These are phyloP conservation scores for Meyerozyma elateridarum DNA, from an alignment of 1,139 yeast species.

Conservation along the genomic window DNA sequence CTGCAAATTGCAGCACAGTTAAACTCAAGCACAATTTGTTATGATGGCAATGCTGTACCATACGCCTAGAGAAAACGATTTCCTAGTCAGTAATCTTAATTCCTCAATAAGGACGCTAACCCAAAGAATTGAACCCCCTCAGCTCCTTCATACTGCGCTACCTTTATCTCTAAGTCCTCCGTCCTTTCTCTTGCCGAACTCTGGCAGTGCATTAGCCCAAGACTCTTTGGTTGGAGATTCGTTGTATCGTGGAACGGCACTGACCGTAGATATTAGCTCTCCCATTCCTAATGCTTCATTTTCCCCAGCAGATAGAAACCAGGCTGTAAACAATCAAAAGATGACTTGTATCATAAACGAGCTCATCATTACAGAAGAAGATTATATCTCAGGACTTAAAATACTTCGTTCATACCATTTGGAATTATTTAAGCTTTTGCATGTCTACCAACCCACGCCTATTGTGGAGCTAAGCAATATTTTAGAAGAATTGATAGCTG, in stretches of 20 bases:
- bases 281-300: conserved; percentile 13
- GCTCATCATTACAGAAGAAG: conserved; percentile 42
- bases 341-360: conserved; percentile 41
- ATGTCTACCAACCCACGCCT: conserved; percentile 23
- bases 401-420: conserved; percentile 35
- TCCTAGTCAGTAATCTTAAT: too few species aligned
- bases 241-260: conserved; percentile 1
- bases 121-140: too few species aligned
- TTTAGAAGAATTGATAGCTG: conserved; percentile 19
- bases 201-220: too few species aligned
- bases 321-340: conserved; percentile 14
- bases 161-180: too few species aligned
- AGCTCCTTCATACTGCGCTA: too few species aligned
- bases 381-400: conserved; percentile 38
- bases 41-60: too few species aligned
- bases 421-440: conserved; percentile 23
- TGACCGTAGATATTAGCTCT: conserved; percentile 7
- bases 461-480: conserved; percentile 17
- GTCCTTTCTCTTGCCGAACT: too few species aligned
- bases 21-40: too few species aligned
- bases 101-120: too few species aligned
- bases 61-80: too few species aligned
- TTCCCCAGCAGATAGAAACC: conserved; percentile 9
- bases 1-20: too few species aligned
- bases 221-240: too few species aligned